phyloP scores from a whole-genome alignment of 2,329 filamentous ascomycete genomes.

The Hortaea werneckii region DNA sequence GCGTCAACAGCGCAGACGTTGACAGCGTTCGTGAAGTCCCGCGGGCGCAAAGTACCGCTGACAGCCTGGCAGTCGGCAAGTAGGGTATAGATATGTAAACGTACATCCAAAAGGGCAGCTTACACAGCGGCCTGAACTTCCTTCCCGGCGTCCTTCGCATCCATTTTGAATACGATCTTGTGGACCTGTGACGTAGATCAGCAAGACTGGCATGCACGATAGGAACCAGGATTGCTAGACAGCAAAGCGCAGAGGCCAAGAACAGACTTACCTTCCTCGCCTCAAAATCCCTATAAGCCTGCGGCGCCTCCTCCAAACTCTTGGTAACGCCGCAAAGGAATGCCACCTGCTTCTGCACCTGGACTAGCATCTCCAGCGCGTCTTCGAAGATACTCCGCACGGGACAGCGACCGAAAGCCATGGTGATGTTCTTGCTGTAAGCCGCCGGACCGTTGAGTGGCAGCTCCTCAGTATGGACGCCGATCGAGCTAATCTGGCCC shows the following conservation, averaged over 20 bases:
- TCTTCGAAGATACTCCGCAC: constrained; percentile 41
- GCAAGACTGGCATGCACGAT: neutral
- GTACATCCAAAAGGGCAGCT: neutral
- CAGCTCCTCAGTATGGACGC: constrained; percentile 36
- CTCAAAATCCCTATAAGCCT: constrained; percentile 44
- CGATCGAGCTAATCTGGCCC: constrained; percentile 39
- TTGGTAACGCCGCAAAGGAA: constrained; percentile 47
- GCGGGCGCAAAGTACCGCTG: too few relatives aligned
- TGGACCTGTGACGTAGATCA: neutral
- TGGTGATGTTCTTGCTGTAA: constrained; percentile 41
- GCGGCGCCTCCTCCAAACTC: constrained; percentile 39
- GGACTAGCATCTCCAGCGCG: constrained; percentile 34
- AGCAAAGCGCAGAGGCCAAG: neutral
- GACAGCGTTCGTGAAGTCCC: too few relatives aligned
- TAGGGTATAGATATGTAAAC: too few relatives aligned
- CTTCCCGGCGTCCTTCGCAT: constrained; percentile 1
- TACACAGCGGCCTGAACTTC: neutral
- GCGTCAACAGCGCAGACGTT: too few relatives aligned
- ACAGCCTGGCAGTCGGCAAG: too few relatives aligned
- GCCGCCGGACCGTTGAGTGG: constrained; percentile 39
- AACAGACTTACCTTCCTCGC: constrained; percentile 32
- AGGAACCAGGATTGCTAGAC: too few relatives aligned
- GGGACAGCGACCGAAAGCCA: constrained; percentile 42
- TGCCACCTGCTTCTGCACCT: constrained; percentile 40
- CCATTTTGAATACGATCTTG: constrained; percentile 13